phyloP scores from a whole-genome alignment of 176 grass and related monocot species.

The Ensete ventricosum region DNA sequence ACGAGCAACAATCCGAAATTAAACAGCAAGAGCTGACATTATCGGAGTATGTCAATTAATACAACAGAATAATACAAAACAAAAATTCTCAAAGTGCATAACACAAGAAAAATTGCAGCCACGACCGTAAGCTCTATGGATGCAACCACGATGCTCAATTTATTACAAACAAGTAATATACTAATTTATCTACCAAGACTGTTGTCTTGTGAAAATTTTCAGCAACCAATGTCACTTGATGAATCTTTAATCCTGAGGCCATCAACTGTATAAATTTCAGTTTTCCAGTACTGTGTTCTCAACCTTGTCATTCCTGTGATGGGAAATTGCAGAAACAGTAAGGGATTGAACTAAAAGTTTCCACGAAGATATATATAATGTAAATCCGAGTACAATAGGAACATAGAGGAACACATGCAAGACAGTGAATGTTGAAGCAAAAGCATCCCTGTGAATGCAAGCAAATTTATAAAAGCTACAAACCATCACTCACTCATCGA shows the following conservation, averaged over 20 bases:
- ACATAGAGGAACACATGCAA: background rate
- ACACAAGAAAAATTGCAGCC: too few relatives aligned
- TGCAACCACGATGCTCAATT: too few relatives aligned
- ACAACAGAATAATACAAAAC: too few relatives aligned
- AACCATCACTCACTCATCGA: too few relatives aligned
- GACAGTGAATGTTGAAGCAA: background rate
- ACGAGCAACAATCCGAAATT: too few relatives aligned
- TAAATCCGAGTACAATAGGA: background rate
- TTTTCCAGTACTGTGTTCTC: background rate
- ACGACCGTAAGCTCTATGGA: too few relatives aligned
- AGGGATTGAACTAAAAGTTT: background rate
- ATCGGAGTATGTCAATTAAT: too few relatives aligned
- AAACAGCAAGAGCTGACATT: too few relatives aligned
- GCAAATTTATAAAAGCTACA: too few relatives aligned
- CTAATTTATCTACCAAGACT: background rate
- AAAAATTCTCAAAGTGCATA: too few relatives aligned
- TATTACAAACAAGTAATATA: background rate
- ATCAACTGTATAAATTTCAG: background rate
- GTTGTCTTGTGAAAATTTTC: background rate
- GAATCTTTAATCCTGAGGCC: background rate
- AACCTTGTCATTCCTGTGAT: background rate
- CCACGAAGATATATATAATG: background rate
- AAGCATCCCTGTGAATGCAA: background rate
- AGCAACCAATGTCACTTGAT: background rate
- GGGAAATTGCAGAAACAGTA: background rate